Conservation (phyloP, 2,329 filamentous ascomycete species). For the Diaporthe capsici region DNA sequence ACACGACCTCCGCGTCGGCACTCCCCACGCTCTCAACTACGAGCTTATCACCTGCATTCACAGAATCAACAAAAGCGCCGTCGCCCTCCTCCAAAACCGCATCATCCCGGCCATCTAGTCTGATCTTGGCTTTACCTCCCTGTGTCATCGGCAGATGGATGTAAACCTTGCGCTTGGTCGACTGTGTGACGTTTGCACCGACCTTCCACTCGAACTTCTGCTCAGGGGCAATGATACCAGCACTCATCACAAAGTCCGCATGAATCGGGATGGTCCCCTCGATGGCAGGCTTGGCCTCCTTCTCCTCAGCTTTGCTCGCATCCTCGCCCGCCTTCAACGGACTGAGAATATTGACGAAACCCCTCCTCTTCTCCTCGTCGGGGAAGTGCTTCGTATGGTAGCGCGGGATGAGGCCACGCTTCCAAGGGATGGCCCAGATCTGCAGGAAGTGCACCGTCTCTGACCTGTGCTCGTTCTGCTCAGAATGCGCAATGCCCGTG, state of each 20-base stretch:
- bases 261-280: conserved; percentile 84
- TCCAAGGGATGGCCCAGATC: conserved; percentile 89
- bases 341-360: conserved; percentile 82
- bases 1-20: conserved; percentile 77
- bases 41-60: conserved; percentile 75
- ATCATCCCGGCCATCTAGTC: conserved; percentile 75
- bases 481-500: conserved; percentile 83
- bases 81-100: conserved; percentile 82
- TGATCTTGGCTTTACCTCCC: conserved; percentile 79
- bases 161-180: conserved; percentile 79
- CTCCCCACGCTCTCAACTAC: conserved; percentile 77
- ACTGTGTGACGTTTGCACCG: conserved; percentile 65
- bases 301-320: conserved; percentile 74
- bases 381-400: conserved; percentile 83
- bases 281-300: conserved; percentile 72
- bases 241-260: conserved; percentile 87
- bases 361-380: conserved; percentile 79
- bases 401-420: conserved; percentile 76
- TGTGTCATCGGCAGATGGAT: conserved; percentile 86
- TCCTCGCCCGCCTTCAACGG: conserved; percentile 77
- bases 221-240: conserved; percentile 78
- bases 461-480: conserved; percentile 81
- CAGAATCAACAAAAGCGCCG: conserved; percentile 79
- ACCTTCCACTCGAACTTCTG: conserved; percentile 79
- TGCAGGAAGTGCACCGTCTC: conserved; percentile 88